phyloP scores from a whole-genome alignment of 78 protist genomes.

The Dictyostelium intermedium region DNA sequence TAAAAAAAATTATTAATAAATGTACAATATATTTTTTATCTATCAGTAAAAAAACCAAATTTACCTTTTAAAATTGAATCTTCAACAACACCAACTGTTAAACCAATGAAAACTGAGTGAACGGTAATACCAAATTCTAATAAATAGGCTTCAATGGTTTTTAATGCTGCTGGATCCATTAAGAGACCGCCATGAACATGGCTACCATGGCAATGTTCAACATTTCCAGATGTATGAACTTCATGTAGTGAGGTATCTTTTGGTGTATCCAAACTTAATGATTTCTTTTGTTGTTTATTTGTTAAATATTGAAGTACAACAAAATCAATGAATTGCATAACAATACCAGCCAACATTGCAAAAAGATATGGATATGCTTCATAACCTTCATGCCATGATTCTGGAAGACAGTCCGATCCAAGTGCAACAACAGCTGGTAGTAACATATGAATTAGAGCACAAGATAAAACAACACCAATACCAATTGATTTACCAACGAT shows the following conservation, averaged over 20 bases:
- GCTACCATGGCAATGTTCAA: background rate
- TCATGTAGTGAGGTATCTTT: background rate
- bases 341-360: conserved; percentile 6
- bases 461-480: conserved; percentile 67
- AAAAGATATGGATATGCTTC: conserved; percentile 30
- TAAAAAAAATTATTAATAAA: background rate
- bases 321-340: background rate
- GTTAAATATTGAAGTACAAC: background rate
- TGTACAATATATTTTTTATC: too few species aligned
- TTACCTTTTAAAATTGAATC: background rate
- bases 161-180: background rate
- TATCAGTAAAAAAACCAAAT: too few species aligned
- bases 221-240: background rate
- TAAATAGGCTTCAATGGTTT: conserved; percentile 40
- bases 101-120: conserved; percentile 76
- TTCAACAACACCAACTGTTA: conserved; percentile 55
- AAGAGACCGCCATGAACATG: conserved; percentile 30
- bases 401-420: conserved; percentile 27
- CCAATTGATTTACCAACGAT: conserved; percentile 54
- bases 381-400: conserved; percentile 2
- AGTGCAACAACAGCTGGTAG: conserved; percentile 24
- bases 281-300: background rate
- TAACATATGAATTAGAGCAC: conserved; percentile 67
- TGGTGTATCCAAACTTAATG: background rate
- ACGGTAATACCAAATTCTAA: conserved; percentile 72